phyloP scores from a whole-genome alignment of 2,329 filamentous ascomycete species.

The Cordyceps fumosorosea region DNA sequence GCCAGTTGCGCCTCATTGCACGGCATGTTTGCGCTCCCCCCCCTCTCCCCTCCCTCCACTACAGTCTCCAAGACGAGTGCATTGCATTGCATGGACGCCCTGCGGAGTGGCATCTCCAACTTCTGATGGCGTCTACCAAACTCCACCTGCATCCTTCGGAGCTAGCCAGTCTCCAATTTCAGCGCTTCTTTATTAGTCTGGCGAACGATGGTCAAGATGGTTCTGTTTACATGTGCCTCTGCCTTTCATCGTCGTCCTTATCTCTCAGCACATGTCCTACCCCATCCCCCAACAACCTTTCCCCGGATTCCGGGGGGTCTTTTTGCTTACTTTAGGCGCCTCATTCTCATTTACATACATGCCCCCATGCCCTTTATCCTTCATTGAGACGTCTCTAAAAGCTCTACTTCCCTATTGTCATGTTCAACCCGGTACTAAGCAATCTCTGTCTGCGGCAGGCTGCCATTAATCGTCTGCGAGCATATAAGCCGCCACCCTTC shows the following conservation, averaged over 20 bases:
- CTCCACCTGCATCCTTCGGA: not conserved
- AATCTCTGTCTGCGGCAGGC: slow-evolving; percentile 34
- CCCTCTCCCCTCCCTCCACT: not conserved
- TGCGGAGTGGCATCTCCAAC: slow-evolving; percentile 4
- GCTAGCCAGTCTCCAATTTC: not conserved
- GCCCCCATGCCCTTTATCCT: not conserved
- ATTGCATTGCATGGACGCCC: not conserved
- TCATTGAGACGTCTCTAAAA: not conserved
- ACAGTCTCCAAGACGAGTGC: not conserved
- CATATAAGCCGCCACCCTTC: slow-evolving; percentile 55
- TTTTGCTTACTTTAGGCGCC: not conserved
- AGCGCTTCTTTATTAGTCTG: not conserved
- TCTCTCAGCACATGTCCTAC: not conserved
- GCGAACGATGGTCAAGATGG: not conserved
- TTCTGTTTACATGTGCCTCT: not conserved
- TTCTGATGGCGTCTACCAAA: not conserved
- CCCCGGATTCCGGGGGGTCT: not conserved
- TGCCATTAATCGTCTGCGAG: slow-evolving; percentile 53
- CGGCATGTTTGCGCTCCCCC: not conserved
- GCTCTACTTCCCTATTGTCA: not conserved
- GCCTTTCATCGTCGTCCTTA: not conserved
- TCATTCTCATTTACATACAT: not conserved
- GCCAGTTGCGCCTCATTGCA: not conserved
- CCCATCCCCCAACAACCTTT: not conserved
- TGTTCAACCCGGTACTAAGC: slow-evolving; percentile 10